Conservation (phyloP, 257 asterid genomes). For the Apocynum venetum region DNA sequence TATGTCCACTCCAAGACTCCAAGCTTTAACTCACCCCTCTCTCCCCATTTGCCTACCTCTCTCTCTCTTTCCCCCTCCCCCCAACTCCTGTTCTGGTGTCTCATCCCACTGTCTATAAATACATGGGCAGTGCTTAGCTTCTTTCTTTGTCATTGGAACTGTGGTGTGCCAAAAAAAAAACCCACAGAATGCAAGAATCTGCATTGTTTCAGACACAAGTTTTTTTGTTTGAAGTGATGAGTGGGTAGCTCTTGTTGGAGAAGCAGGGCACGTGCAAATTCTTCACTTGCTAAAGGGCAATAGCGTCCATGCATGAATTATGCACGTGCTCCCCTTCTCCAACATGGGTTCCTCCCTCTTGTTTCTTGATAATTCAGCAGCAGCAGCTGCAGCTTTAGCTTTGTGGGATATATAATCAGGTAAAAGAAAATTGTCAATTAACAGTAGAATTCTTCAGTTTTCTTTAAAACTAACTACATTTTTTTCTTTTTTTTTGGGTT, state of each 20-base stretch:
- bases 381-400: neutral
- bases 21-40: conserved; percentile 15
- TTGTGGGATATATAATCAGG: neutral
- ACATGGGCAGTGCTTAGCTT: neutral
- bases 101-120: conserved; percentile 18
- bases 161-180: neutral
- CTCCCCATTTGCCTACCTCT: neutral
- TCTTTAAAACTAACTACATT: neutral
- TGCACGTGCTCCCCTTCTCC: conserved; percentile 99
- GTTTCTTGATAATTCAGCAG: too few species aligned
- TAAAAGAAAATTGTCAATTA: neutral
- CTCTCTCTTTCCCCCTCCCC: too few species aligned
- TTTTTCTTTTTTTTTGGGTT: too few species aligned
- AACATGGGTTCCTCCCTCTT: conserved; percentile 46
- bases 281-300: neutral
- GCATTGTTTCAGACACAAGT: neutral
- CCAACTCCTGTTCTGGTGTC: neutral
- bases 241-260: conserved; percentile 71
- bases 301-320: conserved; percentile 12
- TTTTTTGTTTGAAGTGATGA: neutral
- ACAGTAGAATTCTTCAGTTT: neutral
- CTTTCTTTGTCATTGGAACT: neutral
- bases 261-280: conserved; percentile 84
- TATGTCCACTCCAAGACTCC: conserved; percentile 36
- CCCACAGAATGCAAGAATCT: neutral